Evolutionary conservation across 768 basidiomycete genomes (phyloP), one percentile per base, ranked within the genome.

Genomic region (Zangia roseola): DNA sequence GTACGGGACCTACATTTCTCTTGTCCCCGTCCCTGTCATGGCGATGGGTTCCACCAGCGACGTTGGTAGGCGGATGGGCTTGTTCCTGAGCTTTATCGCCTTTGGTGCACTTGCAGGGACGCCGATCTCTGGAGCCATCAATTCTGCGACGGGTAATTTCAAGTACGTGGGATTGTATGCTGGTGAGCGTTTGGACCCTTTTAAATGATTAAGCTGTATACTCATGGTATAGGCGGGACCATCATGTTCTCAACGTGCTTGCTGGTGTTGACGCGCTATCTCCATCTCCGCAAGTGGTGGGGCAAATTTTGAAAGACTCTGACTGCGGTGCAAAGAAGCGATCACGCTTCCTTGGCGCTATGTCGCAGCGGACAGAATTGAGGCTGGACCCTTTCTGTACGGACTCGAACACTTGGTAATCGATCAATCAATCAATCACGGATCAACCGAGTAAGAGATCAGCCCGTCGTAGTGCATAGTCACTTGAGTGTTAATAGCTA

Each of bases 101-200:
- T 33, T 88, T 16, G 85, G 84, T 8, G 83, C 83, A 0, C 70
- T 89, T 4, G 75, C 74, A 0, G 88, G 88, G 0, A 84, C 86
- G 3, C 88, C 88, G 1, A 84, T 88, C 50, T 85, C 85, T 8
- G 88, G 88, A 1, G 82, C 82, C 0, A 86, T 90, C 55, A 74
- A 76, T 44, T 62, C 61, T 0, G 71, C 75, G 0, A 78, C 82
- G 2, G 77, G 75, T 3, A 73, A 74, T 0, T 91, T 64, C 30
- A 25, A 43, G 34, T 54, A 3, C 5, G 58, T 67, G 4, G 65
- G 70, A 6, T 68, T 55, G 48, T 84, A 77, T 52, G 81, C 80
- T 31, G 68, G 69, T 62, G 17, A 41, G 61, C 47, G 20, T 40
- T 38, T 28, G 12, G 20, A 16, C 37, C 37, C 6, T 30, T 3